These are phyloP conservation scores for Podospora appendiculata DNA, from an alignment of 495 filamentous ascomycete species.

Conservation along the genomic window DNA sequence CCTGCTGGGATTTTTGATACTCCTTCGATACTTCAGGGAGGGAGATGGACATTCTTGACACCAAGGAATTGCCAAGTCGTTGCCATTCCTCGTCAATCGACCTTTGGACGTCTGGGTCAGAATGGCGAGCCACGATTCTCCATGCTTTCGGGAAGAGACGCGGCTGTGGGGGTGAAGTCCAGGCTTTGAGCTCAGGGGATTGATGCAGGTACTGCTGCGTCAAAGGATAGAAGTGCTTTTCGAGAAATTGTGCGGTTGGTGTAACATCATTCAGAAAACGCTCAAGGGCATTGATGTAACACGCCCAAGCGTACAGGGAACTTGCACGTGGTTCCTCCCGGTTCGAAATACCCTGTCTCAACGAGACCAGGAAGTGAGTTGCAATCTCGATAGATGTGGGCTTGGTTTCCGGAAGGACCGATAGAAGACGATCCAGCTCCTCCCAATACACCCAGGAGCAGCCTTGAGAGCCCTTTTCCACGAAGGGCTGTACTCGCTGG, in stretches of 20 bases:
- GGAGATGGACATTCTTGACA: slow-evolving; percentile 58
- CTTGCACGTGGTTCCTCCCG: slow-evolving; percentile 68
- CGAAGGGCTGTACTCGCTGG: slow-evolving; percentile 57
- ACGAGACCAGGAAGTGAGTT: slow-evolving; percentile 50
- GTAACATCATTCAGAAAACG: slow-evolving; percentile 38
- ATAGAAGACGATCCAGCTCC: slow-evolving; percentile 52
- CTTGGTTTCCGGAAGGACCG: slow-evolving; percentile 45
- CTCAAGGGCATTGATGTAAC: slow-evolving; percentile 55
- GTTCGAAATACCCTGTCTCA: slow-evolving; percentile 59
- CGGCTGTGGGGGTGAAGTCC: slow-evolving; percentile 23
- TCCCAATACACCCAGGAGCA: slow-evolving; percentile 64
- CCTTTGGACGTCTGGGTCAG: slow-evolving; percentile 8
- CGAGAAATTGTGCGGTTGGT: slow-evolving; percentile 30
- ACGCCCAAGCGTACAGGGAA: slow-evolving; percentile 57
- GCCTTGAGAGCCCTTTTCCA: slow-evolving; percentile 78
- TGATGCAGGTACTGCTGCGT: slow-evolving; percentile 32
- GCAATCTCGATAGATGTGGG: slow-evolving; percentile 40
- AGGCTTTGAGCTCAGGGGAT: slow-evolving; percentile 22
- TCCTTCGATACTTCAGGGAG: slow-evolving; percentile 72
- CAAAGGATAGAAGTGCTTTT: slow-evolving; percentile 32
- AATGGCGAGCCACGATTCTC: slow-evolving; percentile 13
- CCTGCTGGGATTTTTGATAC: slow-evolving; percentile 60
- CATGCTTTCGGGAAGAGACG: slow-evolving; percentile 25
- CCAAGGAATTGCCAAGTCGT: slow-evolving; percentile 43
- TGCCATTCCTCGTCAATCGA: slow-evolving; percentile 38